These are phyloP conservation scores for Backusella australiensis DNA, from an alignment of 192 early-diverging fungal species.

Conservation along the genomic window DNA sequence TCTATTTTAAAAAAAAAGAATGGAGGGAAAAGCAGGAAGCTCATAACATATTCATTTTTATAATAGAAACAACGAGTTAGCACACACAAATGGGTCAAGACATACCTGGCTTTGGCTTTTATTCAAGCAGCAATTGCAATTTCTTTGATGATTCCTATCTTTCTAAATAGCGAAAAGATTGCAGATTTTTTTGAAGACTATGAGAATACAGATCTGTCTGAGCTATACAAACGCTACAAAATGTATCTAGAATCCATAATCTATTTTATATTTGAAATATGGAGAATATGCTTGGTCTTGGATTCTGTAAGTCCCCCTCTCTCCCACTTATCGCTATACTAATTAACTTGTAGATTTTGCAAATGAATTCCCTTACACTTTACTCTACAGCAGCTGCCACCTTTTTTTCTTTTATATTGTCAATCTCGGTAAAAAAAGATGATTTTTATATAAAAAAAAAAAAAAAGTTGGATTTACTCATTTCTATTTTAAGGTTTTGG, in stretches of 20 bases:
- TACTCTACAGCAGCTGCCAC: neutral
- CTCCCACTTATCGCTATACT: too few relatives aligned
- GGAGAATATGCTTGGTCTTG: neutral
- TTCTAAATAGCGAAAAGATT: neutral
- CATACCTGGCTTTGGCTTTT: neutral
- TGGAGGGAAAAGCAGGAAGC: neutral
- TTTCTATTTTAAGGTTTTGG: neutral
- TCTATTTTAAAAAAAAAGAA: neutral
- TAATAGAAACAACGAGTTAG: neutral
- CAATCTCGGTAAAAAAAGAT: neutral
- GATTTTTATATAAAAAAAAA: too few relatives aligned
- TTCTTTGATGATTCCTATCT: neutral
- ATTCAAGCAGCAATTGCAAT: neutral
- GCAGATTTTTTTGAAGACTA: neutral
- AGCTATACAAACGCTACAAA: neutral
- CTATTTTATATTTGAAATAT: neutral
- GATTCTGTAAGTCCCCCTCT: neutral
- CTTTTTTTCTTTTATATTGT: neutral
- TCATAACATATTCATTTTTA: neutral
- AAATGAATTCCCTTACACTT: neutral
- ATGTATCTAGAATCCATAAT: neutral
- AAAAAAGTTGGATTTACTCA: neutral
- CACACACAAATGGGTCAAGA: neutral
- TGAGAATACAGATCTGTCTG: neutral
- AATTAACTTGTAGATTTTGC: neutral